Evolutionary conservation across 177 flowering plant genomes (phyloP), one percentile per base, ranked within the genome.

Genomic region (Vitis hybrid): DNA sequence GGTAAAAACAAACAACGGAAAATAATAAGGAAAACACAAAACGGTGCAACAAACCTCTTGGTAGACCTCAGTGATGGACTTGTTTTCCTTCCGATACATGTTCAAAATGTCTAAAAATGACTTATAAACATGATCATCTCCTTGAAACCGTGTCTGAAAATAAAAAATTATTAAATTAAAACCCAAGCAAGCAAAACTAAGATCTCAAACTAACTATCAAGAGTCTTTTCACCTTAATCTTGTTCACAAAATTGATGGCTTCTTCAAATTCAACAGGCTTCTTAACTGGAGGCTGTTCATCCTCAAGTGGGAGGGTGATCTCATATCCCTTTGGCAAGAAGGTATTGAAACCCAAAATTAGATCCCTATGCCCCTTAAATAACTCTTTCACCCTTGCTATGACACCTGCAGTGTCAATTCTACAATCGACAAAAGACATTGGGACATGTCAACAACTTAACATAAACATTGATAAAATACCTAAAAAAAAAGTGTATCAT

Each of bases 301-400:
- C 89, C 62, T 85, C 90, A 9, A 60, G 75, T 14, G 87, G 84
- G 12, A 89, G 89, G 19, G 92, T 89, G 62, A 93, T 93, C 75
- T 90, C 92, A 77, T 81, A 88, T 59, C 98, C 98, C 79, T 90
- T 85, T 1, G 95, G 97, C 82, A 93, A 85, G 80, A 93, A 93
- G 71, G 93, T 89, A 78, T 91, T 91, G 78, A 92, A 93, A 52
- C 98, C 94, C 72, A 91, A 83, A 74, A 91, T 91, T 24, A 91
- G 76, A 74, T 88, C 81, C 32, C 81, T 69, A 64, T 90, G 86
- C 58, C 97, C 98, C 78, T 77, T 83, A 63, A 93, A 91, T 61
- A 91, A 77, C 2, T 88, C 88, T 75, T 87, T 93, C 69, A 90
- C 95, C 81, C 97, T 88, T 58, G 68, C 78, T 71, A 88, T 90